Base-by-base conservation (phyloP, 139 green algal genomes). In the Auxenochlorella protothecoides region DNA sequence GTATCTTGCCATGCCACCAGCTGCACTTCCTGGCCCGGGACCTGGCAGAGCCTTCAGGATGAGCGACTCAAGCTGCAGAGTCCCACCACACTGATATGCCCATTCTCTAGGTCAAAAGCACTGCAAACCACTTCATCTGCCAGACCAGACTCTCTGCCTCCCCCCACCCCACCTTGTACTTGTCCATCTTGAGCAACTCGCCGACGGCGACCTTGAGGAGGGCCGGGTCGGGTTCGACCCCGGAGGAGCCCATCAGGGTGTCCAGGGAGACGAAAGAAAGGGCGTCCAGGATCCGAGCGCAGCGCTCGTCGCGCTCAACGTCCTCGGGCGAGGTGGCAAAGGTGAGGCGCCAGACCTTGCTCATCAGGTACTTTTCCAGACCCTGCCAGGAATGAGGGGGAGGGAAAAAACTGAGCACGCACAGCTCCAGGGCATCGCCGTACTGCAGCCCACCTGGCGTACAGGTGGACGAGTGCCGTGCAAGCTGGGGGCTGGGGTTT, bases 351-450 rank as follows among this genome's bases (percentile, higher is more conserved):
- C 92, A 90, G 66, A 98, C 80, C 82, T 98, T 98, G 44, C 89
- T 97, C 85, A 97, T 90, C 51, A 98, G 74, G 72, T 99, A 99
- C 80, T 97, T 97, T 73, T 98, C 94, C 69, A 98, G 74, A 12
- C 91, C 93, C 89, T 97, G 79, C 51, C 53, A 2, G 27, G 27
- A 44, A 44, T 44, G 27, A 44, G 27, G 27, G 27, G 27, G 27
- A 44, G 27, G 27, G 27, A 44, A 44, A 44, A 44, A 44, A 44
- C 1, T 44, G 27, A 1, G 1, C 0, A 44, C 0, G 27, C 27
- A 44, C 27, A 44, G 27, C 27, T 44, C 27, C 27, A 44, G 27
- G 27, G 27, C 27, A 44, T 44, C 27, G 27, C 27, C 27, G 27
- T 44, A 44, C 27, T 44, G 27, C 27, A 1, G 27, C 27, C 27